Evolutionary conservation across 257 asterid genomes (phyloP), one percentile per base, ranked within the genome.

Genomic region (Nemophila menziesii): DNA sequence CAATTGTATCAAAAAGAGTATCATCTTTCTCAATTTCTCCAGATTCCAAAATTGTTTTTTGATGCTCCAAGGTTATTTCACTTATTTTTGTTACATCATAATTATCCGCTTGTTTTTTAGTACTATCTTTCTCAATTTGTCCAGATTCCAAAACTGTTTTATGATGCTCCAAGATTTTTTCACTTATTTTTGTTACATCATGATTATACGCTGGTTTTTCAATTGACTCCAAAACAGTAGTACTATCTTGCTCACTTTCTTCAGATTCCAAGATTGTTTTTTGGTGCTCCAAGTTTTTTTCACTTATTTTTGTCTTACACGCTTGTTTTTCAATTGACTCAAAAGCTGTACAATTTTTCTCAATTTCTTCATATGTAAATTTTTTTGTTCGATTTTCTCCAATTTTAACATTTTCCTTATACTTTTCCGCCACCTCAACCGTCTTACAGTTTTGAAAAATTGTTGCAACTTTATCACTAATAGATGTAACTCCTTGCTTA

Each of bases 121-220:
- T 51, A 50, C 47, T 49, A 16, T 55, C 59, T 42, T 56, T 68
- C 27, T 57, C 71, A 24, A 62, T 68, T 48, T 57, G 61, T 55
- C 54, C 74, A 59, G 66, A 61, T 52, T n/a, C n/a, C n/a, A n/a
- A n/a, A n/a, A n/a, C n/a, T n/a, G n/a, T 22, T 29, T 52, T 59
- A 24, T 37, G 16, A 54, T 21, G 19, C 43, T 62, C 68, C 41
- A 39, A 20, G 24, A 33, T 54, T 38, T 57, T 61, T 45, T 40
- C 60, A 40, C 51, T 60, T 17, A 52, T 44, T 39, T 41, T 57
- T 34, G 44, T 51, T 64, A 43, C 65, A 38, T 52, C 48, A 46
- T 33, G 16, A 11, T 55, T 13, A 23, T 60, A 55, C 13, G 46
- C 48, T 39, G 53, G 59, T 27, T 58, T 55, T 48, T 41, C 40